Evolutionary conservation across 106 monocot species (phyloP).

Genomic region (Platanthera guangdongensis): DNA sequence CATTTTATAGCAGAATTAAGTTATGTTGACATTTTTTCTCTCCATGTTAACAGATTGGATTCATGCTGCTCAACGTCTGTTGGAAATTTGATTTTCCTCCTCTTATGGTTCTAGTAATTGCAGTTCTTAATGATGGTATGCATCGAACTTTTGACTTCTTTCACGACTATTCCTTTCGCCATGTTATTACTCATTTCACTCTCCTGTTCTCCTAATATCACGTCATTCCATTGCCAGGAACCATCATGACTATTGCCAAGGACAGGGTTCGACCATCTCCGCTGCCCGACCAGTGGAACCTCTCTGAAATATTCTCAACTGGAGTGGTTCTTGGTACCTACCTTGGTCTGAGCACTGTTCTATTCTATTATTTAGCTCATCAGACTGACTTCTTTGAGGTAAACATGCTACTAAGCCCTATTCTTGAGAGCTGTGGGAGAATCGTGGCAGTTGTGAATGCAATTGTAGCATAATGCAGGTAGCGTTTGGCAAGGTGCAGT

Average conservation of each 20-base stretch:
- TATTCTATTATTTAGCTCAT: constrained; percentile 36
- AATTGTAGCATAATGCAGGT: too few relatives aligned
- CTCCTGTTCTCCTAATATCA: neutral
- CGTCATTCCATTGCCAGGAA: constrained; percentile 21
- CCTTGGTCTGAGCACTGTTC: constrained; percentile 35
- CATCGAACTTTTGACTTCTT: neutral
- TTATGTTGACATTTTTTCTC: constrained; percentile 10
- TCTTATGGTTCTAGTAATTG: constrained; percentile 54
- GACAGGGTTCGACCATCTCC: constrained; percentile 53
- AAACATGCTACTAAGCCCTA: neutral
- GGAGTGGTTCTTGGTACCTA: constrained; percentile 40
- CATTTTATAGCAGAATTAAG: neutral
- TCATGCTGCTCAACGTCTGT: constrained; percentile 31
- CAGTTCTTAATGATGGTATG: constrained; percentile 55
- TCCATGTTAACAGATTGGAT: constrained; percentile 34
- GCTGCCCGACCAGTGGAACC: constrained; percentile 53
- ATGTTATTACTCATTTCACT: neutral
- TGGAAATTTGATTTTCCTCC: constrained; percentile 58
- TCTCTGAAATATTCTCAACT: constrained; percentile 46
- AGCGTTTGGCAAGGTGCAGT: too few relatives aligned
- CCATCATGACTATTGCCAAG: constrained; percentile 59
- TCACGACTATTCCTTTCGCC: neutral
- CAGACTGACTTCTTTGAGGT: constrained; percentile 45
- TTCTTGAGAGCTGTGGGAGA: too few relatives aligned
- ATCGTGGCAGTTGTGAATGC: too few relatives aligned